Conservation (phyloP, 2,329 filamentous ascomycete species). For the Fusarium lateritium region DNA sequence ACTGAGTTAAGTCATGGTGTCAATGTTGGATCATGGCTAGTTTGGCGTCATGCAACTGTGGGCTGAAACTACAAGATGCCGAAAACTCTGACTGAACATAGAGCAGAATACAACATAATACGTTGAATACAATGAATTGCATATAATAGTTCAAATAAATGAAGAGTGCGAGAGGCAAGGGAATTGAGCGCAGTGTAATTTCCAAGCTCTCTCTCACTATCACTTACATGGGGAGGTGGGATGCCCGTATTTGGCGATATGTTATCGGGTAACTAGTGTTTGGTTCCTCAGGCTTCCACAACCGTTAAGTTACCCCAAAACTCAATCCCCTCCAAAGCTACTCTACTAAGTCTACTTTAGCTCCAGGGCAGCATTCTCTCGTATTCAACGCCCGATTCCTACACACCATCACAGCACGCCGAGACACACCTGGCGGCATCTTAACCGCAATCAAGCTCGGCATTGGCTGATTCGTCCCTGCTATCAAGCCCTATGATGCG, state of each 20-base stretch:
- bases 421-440: slow-evolving; percentile 33
- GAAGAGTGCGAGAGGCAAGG: neutral
- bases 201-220: neutral
- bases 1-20: slow-evolving; percentile 9
- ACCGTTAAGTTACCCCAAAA: slow-evolving; percentile 27
- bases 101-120: neutral
- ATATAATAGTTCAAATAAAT: neutral
- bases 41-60: slow-evolving; percentile 28
- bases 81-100: slow-evolving; percentile 2
- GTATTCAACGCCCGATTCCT: slow-evolving; percentile 45
- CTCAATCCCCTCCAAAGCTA: slow-evolving; percentile 17
- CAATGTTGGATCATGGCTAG: slow-evolving; percentile 36
- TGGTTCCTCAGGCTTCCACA: slow-evolving; percentile 30
- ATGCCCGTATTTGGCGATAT: neutral
- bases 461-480: slow-evolving; percentile 32
- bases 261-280: slow-evolving; percentile 2
- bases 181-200: neutral
- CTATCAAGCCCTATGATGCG: slow-evolving; percentile 18
- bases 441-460: slow-evolving; percentile 22
- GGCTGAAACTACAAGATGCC: slow-evolving; percentile 16
- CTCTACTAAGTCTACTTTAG: neutral
- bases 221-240: slow-evolving; percentile 1
- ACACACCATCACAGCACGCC: slow-evolving; percentile 33
- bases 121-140: too few species aligned
- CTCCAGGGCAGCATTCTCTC: slow-evolving; percentile 42